Conservation (phyloP, 257 asterid species). For the Scutellaria baicalensis region DNA sequence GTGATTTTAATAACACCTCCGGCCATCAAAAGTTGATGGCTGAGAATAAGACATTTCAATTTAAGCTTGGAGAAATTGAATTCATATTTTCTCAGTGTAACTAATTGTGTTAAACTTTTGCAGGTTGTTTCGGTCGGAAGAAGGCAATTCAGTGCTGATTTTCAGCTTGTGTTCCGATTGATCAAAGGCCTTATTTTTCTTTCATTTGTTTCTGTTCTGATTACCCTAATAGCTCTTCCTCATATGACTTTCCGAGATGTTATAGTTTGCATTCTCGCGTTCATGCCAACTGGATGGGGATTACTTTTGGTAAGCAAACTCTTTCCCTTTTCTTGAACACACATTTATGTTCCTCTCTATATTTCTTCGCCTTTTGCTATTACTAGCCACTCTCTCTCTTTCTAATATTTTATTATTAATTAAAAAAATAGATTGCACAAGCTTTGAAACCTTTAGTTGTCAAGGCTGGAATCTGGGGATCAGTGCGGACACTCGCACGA, state of each 20-base stretch:
- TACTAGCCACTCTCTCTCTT: neutral
- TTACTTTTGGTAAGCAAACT: conserved; percentile 57
- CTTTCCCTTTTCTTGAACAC: neutral
- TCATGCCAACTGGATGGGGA: conserved; percentile 99
- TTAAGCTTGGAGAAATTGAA: neutral
- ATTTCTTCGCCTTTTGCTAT: no score
- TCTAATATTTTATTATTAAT: neutral
- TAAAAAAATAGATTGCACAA: conserved; percentile 64
- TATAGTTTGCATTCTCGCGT: conserved; percentile 79
- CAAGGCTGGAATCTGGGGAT: conserved; percentile 60
- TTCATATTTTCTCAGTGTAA: no score
- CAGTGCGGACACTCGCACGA: conserved; percentile 71
- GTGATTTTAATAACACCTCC: no score
- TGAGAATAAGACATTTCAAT: neutral
- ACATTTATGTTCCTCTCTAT: neutral
- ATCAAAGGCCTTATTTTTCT: conserved; percentile 66
- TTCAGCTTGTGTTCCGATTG: conserved; percentile 76
- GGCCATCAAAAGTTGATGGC: no score
- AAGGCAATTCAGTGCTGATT: conserved; percentile 69
- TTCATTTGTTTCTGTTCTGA: conserved; percentile 46
- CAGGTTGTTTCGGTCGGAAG: conserved; percentile 75
- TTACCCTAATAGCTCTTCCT: conserved; percentile 49
- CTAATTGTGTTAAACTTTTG: conserved; percentile 6
- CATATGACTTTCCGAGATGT: conserved; percentile 74
- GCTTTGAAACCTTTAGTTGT: conserved; percentile 57